Base-by-base conservation (phyloP, 2,329 filamentous ascomycete genomes). In the Coleophoma crateriformis region DNA sequence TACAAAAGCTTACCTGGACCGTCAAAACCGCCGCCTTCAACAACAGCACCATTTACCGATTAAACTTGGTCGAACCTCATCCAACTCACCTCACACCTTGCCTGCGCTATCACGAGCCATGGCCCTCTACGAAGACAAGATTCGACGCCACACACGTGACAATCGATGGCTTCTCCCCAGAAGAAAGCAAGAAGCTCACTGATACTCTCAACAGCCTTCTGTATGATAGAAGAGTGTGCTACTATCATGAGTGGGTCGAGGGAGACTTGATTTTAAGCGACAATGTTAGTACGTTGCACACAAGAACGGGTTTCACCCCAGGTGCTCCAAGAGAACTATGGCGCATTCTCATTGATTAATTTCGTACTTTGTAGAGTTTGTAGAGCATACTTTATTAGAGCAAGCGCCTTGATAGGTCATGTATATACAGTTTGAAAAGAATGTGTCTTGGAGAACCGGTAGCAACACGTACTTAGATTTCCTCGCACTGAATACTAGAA, bases 221-320 rank as follows among this genome's bases (percentile, higher is more conserved):
- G 1, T 74, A 78, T 49, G 77, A 80, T 54, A 67, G 73, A 5
- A 67, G 77, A 0, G 71, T 78, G 0, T 73, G 71, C 7, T 67
- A 77, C 35, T 73, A 74, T 48, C 74, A 78, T 49, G 60, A 67
- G 5, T 81, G 78, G 77, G 70, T 80, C 47, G 71, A 75, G 62
- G 77, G 78, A 0, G 78, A 81, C 56, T 42, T 81, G 35, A 53
- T 81, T 1, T 61, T 81, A 5, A 79, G 66, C 51, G 78, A 81
- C 54, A 81, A 80, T 45, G 58, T 71, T 3, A 50, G 72, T 48
- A 70, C 68, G 54, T 68, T 79, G 71, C 75, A 79, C 47, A 78
- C 74, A 0, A 61, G 73, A 44, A 77, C 69, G 44, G 69, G 71
- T 38, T 77, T 75, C 42, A 64, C 59, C 2, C 65, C 71, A 0